Evolutionary conservation across 805 yeast species (phyloP), one percentile per base, ranked within the genome.

Genomic region (Metschnikowia peoriensis): DNA sequence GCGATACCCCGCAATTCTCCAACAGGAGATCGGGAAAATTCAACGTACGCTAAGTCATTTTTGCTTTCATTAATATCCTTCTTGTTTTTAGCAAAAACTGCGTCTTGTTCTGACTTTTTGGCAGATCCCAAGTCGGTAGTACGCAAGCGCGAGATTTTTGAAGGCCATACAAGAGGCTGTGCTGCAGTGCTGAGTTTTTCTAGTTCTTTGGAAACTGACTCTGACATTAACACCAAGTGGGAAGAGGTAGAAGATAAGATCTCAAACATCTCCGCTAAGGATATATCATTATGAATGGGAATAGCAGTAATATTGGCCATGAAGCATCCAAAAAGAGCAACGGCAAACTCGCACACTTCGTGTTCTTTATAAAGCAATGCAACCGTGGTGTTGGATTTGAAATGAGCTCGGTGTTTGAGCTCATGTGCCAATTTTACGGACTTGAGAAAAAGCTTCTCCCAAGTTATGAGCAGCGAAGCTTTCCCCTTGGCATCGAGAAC

Each of bases 1-100:
- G 96, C 97, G 37, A 94, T 96, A 15, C 99, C 99, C 52, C 97
- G 77, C 37, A 91, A 70, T 58, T 92, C 96, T 2, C 98, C 98
- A 28, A 88, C 82, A 0, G 97, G 96, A 1, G 96, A 87, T 60
- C 92, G 81, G 0, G 94, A 83, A 64, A 88, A 94, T 70, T 94
- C 99, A 12, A 94, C 92, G 63, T 94, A 94, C 0, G 98, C 97
- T 53, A 94, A 72, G 62, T 89, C 96, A 16, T 68, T 59, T 39
- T 57, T 60, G 28, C 51, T 56, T 52, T 40, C 64, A 50, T 38
- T 49, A 40, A 41, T 52, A 44, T 47, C 55, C 41, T 44, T 51
- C 44, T 51, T 58, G 56, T 52, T 56, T 60, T 29, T 51, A 9
- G 48, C 54, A 32, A 46, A 47, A 27, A 53, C 16, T 57, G 37